Base-by-base conservation (phyloP, 148 eudicot genomes). In the Camellia granthamiana region DNA sequence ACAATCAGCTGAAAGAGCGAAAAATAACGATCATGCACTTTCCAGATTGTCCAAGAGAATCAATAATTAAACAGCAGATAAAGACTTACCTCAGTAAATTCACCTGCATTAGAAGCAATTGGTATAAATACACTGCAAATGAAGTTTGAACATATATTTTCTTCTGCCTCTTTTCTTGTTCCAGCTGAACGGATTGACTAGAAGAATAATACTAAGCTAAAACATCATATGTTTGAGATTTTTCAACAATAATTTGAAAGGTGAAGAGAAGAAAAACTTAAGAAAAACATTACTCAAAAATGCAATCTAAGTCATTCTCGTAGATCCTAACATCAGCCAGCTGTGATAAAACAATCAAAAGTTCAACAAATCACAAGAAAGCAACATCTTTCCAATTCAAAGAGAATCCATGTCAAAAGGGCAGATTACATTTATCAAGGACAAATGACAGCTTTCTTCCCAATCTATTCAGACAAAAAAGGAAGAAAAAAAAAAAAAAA, bases 401-500 rank as follows among this genome's bases (percentile, higher is more conserved):
- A 59, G 19, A 62, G 8, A 66, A 63, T 63, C 16, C 72, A 52
- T 9, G 60, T 9, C 62, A 16, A 52, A 49, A 51, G 4, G 23
- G 49, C 42, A 77, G 49, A 66, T 66, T 65, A 64, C 72, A 77
- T 77, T 55, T 30, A 21, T 4, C 44, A 66, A 15, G 43, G 70
- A 16, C 30, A 65, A 38, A 51, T 23, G 77, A 64, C 15, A 64
- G 38, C 15, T 47, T n/a, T 21, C 18, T 47, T 15, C 0, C 54
- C 19, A 77, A 52, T 49, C 49, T 49, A 66, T 77, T 52, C 72
- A 16, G 63, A 47, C 8, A 66, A 10, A 3, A 67, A 42, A 72
- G 47, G 9, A 69, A 78, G 38, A n/a, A 41, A 69, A 21, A n/a
- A 13, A 69, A 30, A 49, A 30, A 44, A 41, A 49, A 56, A n/a